Evolutionary conservation across 495 filamentous ascomycete genomes (phyloP), one percentile per base, ranked within the genome.

Genomic region (Podospora pseudopauciseta): DNA sequence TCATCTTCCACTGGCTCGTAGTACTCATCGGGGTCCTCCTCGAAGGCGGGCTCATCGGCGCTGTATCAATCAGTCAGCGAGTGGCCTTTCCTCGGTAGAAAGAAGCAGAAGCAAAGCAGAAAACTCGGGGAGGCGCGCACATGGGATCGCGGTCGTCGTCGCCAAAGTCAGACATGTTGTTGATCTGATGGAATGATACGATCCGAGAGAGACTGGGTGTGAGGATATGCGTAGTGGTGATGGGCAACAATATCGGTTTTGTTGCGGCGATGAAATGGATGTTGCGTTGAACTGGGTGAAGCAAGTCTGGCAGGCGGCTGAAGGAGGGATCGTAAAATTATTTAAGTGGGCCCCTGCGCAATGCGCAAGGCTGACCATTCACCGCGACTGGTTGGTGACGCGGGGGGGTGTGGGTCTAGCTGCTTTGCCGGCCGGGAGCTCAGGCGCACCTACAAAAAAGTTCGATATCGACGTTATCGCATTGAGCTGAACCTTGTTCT

Each of bases 101-200:
- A 49, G 63, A 34, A 15, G 60, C 60, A 62, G 16, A 62, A 19
- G 32, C 13, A 55, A 15, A 7, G 28, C 60, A 54, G 44, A 27
- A 69, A 71, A 64, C 57, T 59, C 27, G 57, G 27, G 27, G 19
- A 62, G 68, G 71, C 49, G 67, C 34, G 56, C 73, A 83, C 80
- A 74, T 62, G 61, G 66, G 73, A 67, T 76, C 78, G 65, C 67
- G 78, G 72, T 79, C 86, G 66, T 88, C 86, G 70, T 83, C 89
- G 73, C 89, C 93, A 80, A 89, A 92, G 82, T 97, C 93, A 76
- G 92, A 96, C 93, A 97, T 96, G 44, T 70, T 86, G 49, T 26
- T 7, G 23, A 23, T 23, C 18, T 56, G 18, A 20, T 57, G 26
- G 56, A 65, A 32, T 34, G 34, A 26, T 3, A 18, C 7, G 20